These are phyloP conservation scores for Dioszegia hungarica DNA, from an alignment of 768 basidiomycete genomes.

Conservation along the genomic window DNA sequence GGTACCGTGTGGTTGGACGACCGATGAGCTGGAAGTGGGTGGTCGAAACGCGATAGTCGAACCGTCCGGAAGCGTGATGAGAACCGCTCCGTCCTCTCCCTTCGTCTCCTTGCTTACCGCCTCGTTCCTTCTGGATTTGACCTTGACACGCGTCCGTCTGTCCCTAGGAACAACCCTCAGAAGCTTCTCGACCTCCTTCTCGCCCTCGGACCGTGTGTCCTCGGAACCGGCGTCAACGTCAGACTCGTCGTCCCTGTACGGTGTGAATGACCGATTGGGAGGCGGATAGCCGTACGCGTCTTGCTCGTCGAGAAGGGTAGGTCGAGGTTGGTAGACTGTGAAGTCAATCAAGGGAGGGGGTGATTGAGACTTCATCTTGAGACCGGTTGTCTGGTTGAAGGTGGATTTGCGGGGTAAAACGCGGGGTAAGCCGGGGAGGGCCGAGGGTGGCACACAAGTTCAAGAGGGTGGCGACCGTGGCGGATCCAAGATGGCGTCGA, in stretches of 20 bases:
- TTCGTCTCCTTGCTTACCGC: background rate
- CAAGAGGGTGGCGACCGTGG: no score
- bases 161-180: background rate
- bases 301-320: background rate
- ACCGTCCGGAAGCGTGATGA: constrained; percentile 5
- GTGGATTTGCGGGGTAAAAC: background rate
- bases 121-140: background rate
- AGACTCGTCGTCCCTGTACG: background rate
- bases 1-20: background rate
- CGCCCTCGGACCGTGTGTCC: background rate
- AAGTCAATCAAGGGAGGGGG: constrained; percentile 4
- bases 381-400: background rate
- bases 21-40: background rate
- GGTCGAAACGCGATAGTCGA: constrained; percentile 1
- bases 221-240: background rate
- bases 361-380: background rate
- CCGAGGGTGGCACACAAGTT: no score
- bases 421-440: background rate
- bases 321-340: background rate
- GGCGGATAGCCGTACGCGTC: constrained; percentile 3
- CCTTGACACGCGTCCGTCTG: background rate
- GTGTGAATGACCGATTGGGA: background rate
- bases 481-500: no score
- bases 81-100: background rate
- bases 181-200: constrained; percentile 7